phyloP scores from a whole-genome alignment of 129 eudicot genomes.

The Centaurea solstitialis region DNA sequence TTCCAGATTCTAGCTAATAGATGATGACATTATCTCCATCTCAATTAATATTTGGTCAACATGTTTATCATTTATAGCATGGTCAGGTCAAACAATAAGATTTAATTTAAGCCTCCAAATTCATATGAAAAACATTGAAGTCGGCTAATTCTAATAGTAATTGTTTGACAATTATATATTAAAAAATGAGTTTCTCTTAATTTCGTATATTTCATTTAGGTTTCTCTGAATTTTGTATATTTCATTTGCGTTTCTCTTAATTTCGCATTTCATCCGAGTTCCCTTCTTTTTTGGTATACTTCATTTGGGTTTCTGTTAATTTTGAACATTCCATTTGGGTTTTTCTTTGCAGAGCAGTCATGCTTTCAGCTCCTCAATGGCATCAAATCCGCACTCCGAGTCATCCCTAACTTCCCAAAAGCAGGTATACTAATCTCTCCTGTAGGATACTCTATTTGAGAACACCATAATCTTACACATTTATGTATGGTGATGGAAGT shows the following conservation, averaged over 20 bases:
- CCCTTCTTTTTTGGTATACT: no score
- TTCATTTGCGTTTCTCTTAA: no score
- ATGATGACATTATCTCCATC: background rate
- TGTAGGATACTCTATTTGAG: conserved; percentile 3
- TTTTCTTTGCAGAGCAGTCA: no score
- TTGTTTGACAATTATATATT: no score
- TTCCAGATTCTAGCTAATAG: background rate
- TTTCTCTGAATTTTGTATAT: no score
- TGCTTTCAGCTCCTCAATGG: no score
- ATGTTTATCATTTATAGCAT: conserved; percentile 3
- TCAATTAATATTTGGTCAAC: conserved; percentile 13
- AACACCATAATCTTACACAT: conserved; percentile 5
- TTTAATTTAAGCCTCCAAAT: background rate
- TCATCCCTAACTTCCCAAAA: conserved; percentile 89
- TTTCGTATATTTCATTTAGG: no score
- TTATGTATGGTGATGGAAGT: conserved; percentile 8
- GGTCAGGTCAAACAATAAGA: background rate
- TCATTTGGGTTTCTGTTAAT: no score
- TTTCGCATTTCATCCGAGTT: no score
- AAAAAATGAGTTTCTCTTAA: no score
- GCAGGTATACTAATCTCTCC: conserved; percentile 48
- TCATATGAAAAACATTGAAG: background rate
- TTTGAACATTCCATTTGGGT: no score
- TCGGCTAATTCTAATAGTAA: no score
- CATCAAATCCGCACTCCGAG: conserved; percentile 69